A percentile compares a stretch with the other conserved stretches of the same genome.
Evolutionary conservation across 2,329 filamentous ascomycete species (phyloP).

Genomic region (Fusarium miscanthi): DNA sequence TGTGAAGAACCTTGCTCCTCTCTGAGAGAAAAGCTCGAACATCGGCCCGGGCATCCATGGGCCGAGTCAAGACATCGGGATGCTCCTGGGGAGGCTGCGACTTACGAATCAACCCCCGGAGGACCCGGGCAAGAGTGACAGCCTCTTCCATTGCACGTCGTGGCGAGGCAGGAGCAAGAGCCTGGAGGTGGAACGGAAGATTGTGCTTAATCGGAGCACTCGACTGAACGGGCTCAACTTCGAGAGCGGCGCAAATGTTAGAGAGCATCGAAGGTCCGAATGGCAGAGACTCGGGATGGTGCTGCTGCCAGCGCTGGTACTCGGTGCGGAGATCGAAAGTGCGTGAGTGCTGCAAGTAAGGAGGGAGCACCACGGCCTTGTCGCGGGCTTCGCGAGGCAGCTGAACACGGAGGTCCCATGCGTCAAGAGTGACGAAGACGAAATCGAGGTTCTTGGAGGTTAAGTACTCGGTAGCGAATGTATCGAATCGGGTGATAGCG

Average conservation of each 20-base stretch:
- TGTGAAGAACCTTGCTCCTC: slow-evolving; percentile 96
- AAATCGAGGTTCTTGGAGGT: slow-evolving; percentile 93
- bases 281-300: slow-evolving; percentile 96
- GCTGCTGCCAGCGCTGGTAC: slow-evolving; percentile 98
- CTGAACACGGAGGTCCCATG: slow-evolving; percentile 98
- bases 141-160: slow-evolving; percentile 98
- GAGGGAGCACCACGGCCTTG: slow-evolving; percentile 95
- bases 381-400: slow-evolving; percentile 96
- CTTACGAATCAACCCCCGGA: slow-evolving; percentile 93
- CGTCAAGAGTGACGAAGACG: slow-evolving; percentile 97
- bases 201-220: slow-evolving; percentile 99
- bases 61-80: slow-evolving; percentile 91
- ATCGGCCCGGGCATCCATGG: slow-evolving; percentile 96
- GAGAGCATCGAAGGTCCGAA: slow-evolving; percentile 95
- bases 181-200: slow-evolving; percentile 96
- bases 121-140: slow-evolving; percentile 90
- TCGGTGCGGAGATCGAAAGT: slow-evolving; percentile 97
- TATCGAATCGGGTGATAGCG: slow-evolving; percentile 93
- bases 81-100: slow-evolving; percentile 94
- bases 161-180: slow-evolving; percentile 92
- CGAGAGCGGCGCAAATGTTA: slow-evolving; percentile 97
- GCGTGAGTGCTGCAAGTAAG: slow-evolving; percentile 96
- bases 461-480: slow-evolving; percentile 92
- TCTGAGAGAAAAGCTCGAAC: slow-evolving; percentile 96
- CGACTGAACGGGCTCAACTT: slow-evolving; percentile 97